These are phyloP conservation scores for Lyophyllum decastes DNA, from an alignment of 768 basidiomycete genomes.

Conservation along the genomic window DNA sequence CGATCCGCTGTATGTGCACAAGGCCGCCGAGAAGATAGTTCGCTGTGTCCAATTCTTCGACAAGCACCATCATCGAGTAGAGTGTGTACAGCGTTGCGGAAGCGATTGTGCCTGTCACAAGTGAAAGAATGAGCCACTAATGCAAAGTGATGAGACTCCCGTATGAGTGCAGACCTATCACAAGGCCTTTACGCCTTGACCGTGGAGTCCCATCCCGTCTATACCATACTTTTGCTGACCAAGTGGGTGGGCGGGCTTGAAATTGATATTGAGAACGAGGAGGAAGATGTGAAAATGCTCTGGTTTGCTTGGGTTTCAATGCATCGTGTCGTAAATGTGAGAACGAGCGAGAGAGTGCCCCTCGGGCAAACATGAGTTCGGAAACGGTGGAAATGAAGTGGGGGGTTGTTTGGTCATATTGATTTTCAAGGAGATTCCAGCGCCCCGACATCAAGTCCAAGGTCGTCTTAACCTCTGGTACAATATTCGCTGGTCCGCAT, in stretches of 20 bases:
- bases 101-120: conserved; percentile 8
- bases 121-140: not conserved
- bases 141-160: not conserved
- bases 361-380: conserved; percentile 30
- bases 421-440: not conserved
- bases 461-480: too few relatives aligned
- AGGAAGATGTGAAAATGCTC: conserved; percentile 7
- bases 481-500: too few relatives aligned
- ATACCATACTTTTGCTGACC: conserved; percentile 31
- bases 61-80: conserved; percentile 21
- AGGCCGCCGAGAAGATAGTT: conserved; percentile 28
- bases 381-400: not conserved
- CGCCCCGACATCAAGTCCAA: not conserved
- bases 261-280: conserved; percentile 12
- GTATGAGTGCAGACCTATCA: conserved; percentile 26
- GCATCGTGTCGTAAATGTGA: conserved; percentile 17
- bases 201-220: conserved; percentile 36
- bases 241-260: conserved; percentile 21
- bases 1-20: conserved; percentile 30
- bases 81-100: conserved; percentile 5
- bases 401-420: not conserved
- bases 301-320: conserved; percentile 13
- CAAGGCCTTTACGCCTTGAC: conserved; percentile 32
- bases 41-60: conserved; percentile 29
- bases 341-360: conserved; percentile 27